A percentile compares a stretch with the other conserved stretches of the same genome.
These are phyloP conservation scores for Fomes fomentarius DNA, from an alignment of 1,284 basidiomycete species.

Conservation along the genomic window DNA sequence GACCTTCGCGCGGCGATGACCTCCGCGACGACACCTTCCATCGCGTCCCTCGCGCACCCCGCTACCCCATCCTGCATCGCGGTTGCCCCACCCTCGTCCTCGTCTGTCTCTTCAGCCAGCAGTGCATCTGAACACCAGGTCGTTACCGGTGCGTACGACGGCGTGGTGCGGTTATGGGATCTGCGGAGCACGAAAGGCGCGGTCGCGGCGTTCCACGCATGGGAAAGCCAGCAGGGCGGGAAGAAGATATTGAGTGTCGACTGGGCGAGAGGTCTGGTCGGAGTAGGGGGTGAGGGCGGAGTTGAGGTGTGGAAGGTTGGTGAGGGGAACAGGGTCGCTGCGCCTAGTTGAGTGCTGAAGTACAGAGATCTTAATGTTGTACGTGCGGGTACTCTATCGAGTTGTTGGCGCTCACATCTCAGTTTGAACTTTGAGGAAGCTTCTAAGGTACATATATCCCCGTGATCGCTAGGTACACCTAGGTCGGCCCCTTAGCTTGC, in stretches of 20 bases:
- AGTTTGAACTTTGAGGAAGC: no score
- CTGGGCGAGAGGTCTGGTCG: slow-evolving; percentile 75
- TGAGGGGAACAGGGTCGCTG: slow-evolving; percentile 28
- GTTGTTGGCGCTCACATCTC: no score
- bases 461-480: no score
- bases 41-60: slow-evolving; percentile 63
- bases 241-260: slow-evolving; percentile 81
- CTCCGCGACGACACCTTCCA: slow-evolving; percentile 45
- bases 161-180: slow-evolving; percentile 87
- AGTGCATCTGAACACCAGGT: slow-evolving; percentile 59
- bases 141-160: slow-evolving; percentile 83
- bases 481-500: no score
- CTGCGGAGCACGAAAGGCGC: slow-evolving; percentile 68
- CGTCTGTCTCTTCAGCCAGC: slow-evolving; percentile 36
- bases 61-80: slow-evolving; percentile 78
- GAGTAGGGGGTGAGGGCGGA: slow-evolving; percentile 84
- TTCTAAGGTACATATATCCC: no score
- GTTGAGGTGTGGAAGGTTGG: slow-evolving; percentile 78
- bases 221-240: slow-evolving; percentile 44
- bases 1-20: slow-evolving; percentile 56
- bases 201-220: slow-evolving; percentile 68
- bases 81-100: slow-evolving; percentile 36
- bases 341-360: not conserved
- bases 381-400: no score
- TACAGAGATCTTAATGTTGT: no score